Conservation (phyloP, 2,329 filamentous ascomycete species). For the Acrocalymma vagum region DNA sequence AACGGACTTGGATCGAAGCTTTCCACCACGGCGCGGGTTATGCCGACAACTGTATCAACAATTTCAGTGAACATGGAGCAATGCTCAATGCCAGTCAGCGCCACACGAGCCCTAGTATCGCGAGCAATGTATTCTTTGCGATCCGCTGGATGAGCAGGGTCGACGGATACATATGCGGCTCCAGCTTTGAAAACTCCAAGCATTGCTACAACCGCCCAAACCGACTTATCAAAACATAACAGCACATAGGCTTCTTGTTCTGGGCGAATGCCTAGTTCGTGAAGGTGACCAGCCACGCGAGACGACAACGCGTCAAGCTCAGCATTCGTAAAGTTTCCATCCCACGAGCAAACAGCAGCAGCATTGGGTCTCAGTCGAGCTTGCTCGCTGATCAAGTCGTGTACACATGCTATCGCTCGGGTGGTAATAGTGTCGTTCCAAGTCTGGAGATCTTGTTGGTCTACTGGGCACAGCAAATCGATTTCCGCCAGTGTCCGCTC, state of each 20-base stretch:
- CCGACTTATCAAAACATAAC: conserved; percentile 24
- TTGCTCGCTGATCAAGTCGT: conserved; percentile 53
- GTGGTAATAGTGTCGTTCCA: too few species aligned
- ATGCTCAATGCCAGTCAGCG: conserved; percentile 33
- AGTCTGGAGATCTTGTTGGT: too few species aligned
- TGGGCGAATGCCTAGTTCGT: conserved; percentile 4
- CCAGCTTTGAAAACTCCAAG: conserved; percentile 52
- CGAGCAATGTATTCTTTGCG: conserved; percentile 39
- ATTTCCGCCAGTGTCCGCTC: too few species aligned
- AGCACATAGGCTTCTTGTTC: conserved; percentile 11
- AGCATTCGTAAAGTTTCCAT: conserved; percentile 15
- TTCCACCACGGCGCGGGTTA: conserved; percentile 42
- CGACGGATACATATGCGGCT: conserved; percentile 45
- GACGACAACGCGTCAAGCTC: conserved; percentile 9
- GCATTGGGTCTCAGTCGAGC: conserved; percentile 10
- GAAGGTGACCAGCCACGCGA: conserved; percentile 12
- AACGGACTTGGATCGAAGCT: conserved; percentile 36
- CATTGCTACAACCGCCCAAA: conserved; percentile 39
- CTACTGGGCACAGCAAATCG: too few species aligned
- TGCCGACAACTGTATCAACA: conserved; percentile 43
- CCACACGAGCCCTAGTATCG: conserved; percentile 38
- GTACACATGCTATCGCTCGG: too few species aligned
- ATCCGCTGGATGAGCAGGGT: conserved; percentile 29
- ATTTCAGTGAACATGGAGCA: too few species aligned
- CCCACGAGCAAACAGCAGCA: conserved; percentile 12